phyloP scores from a whole-genome alignment of 2,329 filamentous ascomycete genomes.

The Pleoardoris graminearum region DNA sequence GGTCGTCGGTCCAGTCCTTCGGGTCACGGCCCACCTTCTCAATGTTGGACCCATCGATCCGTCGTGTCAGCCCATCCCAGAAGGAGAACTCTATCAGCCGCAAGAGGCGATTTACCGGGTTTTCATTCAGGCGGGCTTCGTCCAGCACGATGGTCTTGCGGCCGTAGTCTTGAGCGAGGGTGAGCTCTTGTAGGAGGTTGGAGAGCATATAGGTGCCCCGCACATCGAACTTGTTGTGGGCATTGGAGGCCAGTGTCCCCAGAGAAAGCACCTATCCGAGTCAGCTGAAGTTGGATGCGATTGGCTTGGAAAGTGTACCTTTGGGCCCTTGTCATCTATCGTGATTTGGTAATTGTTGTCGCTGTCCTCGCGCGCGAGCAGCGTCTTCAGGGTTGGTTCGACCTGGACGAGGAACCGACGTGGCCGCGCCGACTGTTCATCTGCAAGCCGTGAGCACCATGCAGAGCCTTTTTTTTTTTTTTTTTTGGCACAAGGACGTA shows the following conservation, averaged over 20 bases:
- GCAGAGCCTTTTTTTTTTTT: neutral
- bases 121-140: constrained; percentile 89
- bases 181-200: constrained; percentile 93
- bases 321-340: constrained; percentile 92
- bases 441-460: constrained; percentile 51
- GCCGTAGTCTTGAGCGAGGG: constrained; percentile 86
- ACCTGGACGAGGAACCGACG: constrained; percentile 87
- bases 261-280: constrained; percentile 70
- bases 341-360: constrained; percentile 97
- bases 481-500: constrained; percentile 20
- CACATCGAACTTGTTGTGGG: constrained; percentile 85
- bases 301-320: constrained; percentile 57
- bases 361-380: constrained; percentile 86
- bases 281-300: constrained; percentile 26
- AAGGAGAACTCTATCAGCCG: constrained; percentile 88
- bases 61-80: constrained; percentile 87
- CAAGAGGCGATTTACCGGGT: constrained; percentile 84
- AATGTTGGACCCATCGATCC: constrained; percentile 87
- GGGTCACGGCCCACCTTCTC: constrained; percentile 85
- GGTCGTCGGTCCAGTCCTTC: constrained; percentile 93
- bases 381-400: constrained; percentile 75
- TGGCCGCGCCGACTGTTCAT: constrained; percentile 70
- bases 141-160: constrained; percentile 89
- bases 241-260: constrained; percentile 82
- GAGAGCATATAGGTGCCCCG: constrained; percentile 97